Base-by-base conservation (phyloP, 1,284 basidiomycete species). In the Ganoderma meredithae region DNA sequence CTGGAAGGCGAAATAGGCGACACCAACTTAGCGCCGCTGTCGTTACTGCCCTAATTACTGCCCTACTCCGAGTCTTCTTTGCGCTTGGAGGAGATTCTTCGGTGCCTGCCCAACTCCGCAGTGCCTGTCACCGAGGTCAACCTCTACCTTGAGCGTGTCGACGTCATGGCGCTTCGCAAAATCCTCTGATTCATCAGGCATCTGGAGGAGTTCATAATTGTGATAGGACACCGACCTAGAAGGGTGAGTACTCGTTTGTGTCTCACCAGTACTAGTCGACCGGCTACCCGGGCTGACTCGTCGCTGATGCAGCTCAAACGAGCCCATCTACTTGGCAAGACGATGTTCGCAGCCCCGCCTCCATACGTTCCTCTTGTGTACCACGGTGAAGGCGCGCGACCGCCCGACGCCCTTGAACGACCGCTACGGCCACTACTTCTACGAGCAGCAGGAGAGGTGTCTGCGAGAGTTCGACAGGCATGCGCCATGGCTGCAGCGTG, bases 271-370 rank as follows among this genome's bases (percentile, higher is more conserved):
- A n/a, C n/a, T n/a, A 36, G 36, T 36, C 36, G 13, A 10, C 47
- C 22, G 1, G 3, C 10, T 10, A 25, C 10, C 47, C 47, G 25
- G 22, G 10, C 10, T 49, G 22, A 49, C 22, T 19, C 22, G 25
- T 22, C 49, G 49, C 7, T 27, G 15, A 22, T 25, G 31, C 52
- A 55, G 52, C 52, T 55, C 27, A 55, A 4, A 27, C 13, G 22
- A 19, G 52, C 52, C 27, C 27, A 55, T 55, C 8, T 55, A 27
- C 27, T 55, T 3, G 52, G 52, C 27, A 19, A 55, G 52, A 55
- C 52, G 6, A 13, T 55, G 52, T 55, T 55, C 15, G 52, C 52
- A 27, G 52, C 52, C 52, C 15, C 52, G 52, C 15, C 52, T 55
- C 27, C 52, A 55, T 27, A 33, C 52, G 8, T 55, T 55, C 52